phyloP scores from a whole-genome alignment of 2,329 filamentous ascomycete genomes.

The Diatrype stigma region DNA sequence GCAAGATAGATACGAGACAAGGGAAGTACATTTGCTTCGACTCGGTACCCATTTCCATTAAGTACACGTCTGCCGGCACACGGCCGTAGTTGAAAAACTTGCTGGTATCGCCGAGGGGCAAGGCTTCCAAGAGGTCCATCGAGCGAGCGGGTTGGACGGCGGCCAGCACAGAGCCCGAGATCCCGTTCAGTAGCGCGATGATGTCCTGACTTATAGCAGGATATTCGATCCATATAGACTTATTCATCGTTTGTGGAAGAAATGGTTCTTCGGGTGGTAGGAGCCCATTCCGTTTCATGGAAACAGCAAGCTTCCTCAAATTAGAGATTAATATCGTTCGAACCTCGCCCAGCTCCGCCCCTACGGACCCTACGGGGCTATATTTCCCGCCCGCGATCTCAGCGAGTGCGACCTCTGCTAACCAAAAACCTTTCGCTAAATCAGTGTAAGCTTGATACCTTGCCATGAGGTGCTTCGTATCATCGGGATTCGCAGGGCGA shows the following conservation, averaged over 20 bases:
- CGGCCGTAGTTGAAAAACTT: conserved; percentile 76
- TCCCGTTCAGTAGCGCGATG: conserved; percentile 63
- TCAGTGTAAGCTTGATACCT: conserved; percentile 79
- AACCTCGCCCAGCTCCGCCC: conserved; percentile 47
- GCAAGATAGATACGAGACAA: conserved; percentile 71
- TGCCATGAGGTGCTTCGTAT: conserved; percentile 50
- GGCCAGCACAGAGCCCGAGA: conserved; percentile 45
- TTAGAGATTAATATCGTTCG: conserved; percentile 57
- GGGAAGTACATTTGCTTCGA: conserved; percentile 66
- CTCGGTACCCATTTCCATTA: conserved; percentile 69
- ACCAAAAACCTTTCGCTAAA: conserved; percentile 81
- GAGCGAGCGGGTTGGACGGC: conserved; percentile 42
- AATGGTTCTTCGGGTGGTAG: conserved; percentile 65
- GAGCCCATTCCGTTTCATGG: conserved; percentile 80
- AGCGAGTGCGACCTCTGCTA: conserved; percentile 54
- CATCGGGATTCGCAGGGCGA: conserved; percentile 50
- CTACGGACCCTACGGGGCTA: conserved; percentile 34
- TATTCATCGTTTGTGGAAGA: conserved; percentile 75
- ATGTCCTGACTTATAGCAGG: conserved; percentile 70
- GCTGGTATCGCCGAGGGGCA: conserved; percentile 72
- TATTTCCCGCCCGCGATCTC: conserved; percentile 43
- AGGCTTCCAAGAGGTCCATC: conserved; percentile 58
- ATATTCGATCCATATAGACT: conserved; percentile 77
- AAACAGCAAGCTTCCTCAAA: conserved; percentile 70
- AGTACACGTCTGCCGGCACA: conserved; percentile 67